Percentiles rank a stretch among this genome's conserved stretches.
These are phyloP conservation scores for Sugiyamaella americana DNA, from an alignment of 805 yeast species.

Conservation along the genomic window DNA sequence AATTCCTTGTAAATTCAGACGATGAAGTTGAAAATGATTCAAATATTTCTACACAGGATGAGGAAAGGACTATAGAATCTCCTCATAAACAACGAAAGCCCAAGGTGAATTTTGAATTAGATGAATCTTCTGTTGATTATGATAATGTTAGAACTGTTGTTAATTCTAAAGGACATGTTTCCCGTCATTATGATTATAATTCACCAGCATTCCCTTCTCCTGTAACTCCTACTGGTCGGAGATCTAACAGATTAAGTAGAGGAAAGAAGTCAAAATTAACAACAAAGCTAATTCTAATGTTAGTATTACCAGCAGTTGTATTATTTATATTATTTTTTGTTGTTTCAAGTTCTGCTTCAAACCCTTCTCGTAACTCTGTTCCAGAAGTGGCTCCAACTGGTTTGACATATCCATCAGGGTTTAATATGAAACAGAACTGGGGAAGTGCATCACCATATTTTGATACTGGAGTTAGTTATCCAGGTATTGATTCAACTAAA, in stretches of 20 bases:
- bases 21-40: too few species aligned
- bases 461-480: constrained; percentile 31
- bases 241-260: background rate
- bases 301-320: constrained; percentile 22
- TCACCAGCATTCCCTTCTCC: background rate
- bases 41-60: too few species aligned
- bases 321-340: constrained; percentile 20
- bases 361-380: constrained; percentile 18
- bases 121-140: constrained; percentile 1
- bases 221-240: constrained; percentile 1
- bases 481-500: constrained; percentile 23
- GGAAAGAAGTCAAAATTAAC: constrained; percentile 6
- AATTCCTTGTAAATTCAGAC: too few species aligned
- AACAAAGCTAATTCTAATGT: constrained; percentile 9
- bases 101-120: constrained; percentile 7
- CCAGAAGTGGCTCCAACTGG: constrained; percentile 36
- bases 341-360: constrained; percentile 13
- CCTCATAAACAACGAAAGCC: too few species aligned
- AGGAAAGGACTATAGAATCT: too few species aligned
- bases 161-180: background rate
- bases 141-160: background rate
- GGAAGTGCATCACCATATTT: constrained; percentile 37
- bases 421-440: constrained; percentile 37
- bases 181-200: background rate
- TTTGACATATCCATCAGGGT: constrained; percentile 27